Percentiles rank a stretch among this genome's conserved stretches.
phyloP scores from a whole-genome alignment of 345 rosid genomes.

The Salix caprea region DNA sequence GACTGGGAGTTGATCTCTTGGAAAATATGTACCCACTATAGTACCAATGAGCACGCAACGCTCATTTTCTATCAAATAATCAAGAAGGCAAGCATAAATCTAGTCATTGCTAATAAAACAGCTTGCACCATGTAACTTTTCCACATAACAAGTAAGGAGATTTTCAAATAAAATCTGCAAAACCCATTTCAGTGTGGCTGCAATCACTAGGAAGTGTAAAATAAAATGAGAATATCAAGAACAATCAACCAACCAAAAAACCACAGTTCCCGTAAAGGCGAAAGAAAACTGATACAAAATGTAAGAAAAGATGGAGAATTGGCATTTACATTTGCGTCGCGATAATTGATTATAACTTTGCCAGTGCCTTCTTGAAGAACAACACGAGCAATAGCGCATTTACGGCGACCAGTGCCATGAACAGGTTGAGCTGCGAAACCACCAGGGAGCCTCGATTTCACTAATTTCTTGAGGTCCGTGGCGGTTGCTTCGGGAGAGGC shows the following conservation, averaged over 20 bases:
- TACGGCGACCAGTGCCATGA: slow-evolving; percentile 85
- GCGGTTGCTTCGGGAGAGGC: slow-evolving; percentile 42
- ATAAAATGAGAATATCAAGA: background rate
- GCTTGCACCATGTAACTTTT: background rate
- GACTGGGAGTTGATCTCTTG: background rate
- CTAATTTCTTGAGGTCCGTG: slow-evolving; percentile 57
- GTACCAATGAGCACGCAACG: background rate
- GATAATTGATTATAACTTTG: slow-evolving; percentile 72
- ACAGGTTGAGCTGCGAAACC: slow-evolving; percentile 89
- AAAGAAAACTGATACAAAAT: background rate
- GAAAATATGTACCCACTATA: background rate
- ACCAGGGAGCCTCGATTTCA: slow-evolving; percentile 83
- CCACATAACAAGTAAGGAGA: too few relatives aligned
- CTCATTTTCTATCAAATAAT: too few relatives aligned
- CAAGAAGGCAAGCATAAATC: background rate
- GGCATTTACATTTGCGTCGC: slow-evolving; percentile 64
- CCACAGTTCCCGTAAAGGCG: background rate
- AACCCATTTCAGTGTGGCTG: background rate
- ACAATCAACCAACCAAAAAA: background rate
- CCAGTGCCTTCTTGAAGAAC: slow-evolving; percentile 95
- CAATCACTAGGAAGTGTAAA: background rate
- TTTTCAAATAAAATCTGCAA: background rate
- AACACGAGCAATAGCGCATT: slow-evolving; percentile 86
- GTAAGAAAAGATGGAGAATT: background rate
- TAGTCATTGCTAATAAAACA: background rate